Percentiles rank a stretch among this genome's conserved stretches.
Evolutionary conservation across 2,329 filamentous ascomycete species (phyloP).

Genomic region (Nigrospora sphaerica): DNA sequence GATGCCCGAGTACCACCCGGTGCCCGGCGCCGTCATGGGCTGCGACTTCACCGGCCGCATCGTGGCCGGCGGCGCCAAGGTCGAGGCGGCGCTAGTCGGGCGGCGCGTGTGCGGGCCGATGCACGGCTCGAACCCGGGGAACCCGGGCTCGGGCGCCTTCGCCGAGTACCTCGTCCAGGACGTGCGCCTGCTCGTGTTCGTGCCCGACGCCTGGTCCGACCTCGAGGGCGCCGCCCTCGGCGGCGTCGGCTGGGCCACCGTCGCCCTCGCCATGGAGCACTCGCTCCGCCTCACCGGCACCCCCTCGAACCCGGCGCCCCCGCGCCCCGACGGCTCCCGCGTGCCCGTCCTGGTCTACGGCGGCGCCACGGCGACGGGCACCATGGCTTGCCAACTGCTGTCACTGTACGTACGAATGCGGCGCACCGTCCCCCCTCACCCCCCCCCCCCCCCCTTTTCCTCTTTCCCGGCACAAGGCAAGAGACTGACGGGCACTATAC

Average conservation of each 20-base stretch:
- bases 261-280: conserved; percentile 9
- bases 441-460: background rate
- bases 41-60: conserved; percentile 18
- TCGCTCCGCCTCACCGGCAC: conserved; percentile 3
- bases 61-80: background rate
- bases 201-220: conserved; percentile 13
- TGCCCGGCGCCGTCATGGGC: conserved; percentile 6
- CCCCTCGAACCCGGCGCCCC: conserved; percentile 2
- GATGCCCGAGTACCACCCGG: conserved; percentile 11
- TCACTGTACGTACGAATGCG: too few relatives aligned
- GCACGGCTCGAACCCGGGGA: background rate
- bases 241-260: conserved; percentile 15
- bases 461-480: background rate
- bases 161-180: conserved; percentile 5
- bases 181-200: conserved; percentile 4
- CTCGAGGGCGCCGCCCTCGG: conserved; percentile 15
- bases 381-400: conserved; percentile 15
- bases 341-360: conserved; percentile 20
- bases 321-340: background rate
- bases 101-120: conserved; percentile 5
- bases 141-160: conserved; percentile 8
- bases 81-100: background rate
- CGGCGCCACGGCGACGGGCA: conserved; percentile 18
- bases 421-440: too few relatives aligned
- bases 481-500: too few relatives aligned